Percentiles rank a stretch among this genome's conserved stretches.
Conservation (phyloP, 805 yeast species). For the Candida sanyiensis region DNA sequence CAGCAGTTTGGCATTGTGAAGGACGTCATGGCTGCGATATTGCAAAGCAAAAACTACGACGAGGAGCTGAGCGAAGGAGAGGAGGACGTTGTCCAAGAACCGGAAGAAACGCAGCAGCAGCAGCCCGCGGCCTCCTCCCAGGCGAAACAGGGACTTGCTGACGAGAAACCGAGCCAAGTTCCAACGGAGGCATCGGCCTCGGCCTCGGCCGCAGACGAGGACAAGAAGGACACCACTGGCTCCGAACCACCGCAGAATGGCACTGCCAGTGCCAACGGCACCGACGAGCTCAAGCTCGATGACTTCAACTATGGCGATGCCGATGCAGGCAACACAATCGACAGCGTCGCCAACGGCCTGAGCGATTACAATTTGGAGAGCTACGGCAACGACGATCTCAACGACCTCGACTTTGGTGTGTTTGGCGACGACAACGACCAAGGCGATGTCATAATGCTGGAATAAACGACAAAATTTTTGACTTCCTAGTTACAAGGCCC, state of each 20-base stretch:
- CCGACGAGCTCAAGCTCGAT: not conserved
- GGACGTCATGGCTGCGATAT: slow-evolving; percentile 9
- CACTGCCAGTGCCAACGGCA: not conserved
- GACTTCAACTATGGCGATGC: slow-evolving; percentile 1
- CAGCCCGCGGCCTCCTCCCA: too few species aligned
- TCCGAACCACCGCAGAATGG: not conserved
- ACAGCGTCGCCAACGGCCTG: slow-evolving; percentile 5
- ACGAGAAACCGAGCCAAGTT: slow-evolving; percentile 1
- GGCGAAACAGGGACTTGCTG: not conserved
- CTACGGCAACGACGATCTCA: slow-evolving; percentile 11
- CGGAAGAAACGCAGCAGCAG: too few species aligned
- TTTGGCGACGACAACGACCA: slow-evolving; percentile 11
- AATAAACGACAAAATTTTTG: too few species aligned
- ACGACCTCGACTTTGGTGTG: slow-evolving; percentile 12
- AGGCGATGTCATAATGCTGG: slow-evolving; percentile 14
- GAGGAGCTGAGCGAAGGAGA: slow-evolving; percentile 14
- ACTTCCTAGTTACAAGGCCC: too few species aligned
- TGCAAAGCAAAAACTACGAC: slow-evolving; percentile 7
- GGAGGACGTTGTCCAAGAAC: slow-evolving; percentile 8
- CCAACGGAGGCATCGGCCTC: not conserved
- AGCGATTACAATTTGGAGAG: slow-evolving; percentile 8
- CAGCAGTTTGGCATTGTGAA: slow-evolving; percentile 11
- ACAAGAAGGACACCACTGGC: not conserved
- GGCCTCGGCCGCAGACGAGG: not conserved
- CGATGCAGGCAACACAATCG: slow-evolving; percentile 6